These are phyloP conservation scores for Paramecium bursaria DNA, from an alignment of 73 alveolate genomes.

Conservation along the genomic window DNA sequence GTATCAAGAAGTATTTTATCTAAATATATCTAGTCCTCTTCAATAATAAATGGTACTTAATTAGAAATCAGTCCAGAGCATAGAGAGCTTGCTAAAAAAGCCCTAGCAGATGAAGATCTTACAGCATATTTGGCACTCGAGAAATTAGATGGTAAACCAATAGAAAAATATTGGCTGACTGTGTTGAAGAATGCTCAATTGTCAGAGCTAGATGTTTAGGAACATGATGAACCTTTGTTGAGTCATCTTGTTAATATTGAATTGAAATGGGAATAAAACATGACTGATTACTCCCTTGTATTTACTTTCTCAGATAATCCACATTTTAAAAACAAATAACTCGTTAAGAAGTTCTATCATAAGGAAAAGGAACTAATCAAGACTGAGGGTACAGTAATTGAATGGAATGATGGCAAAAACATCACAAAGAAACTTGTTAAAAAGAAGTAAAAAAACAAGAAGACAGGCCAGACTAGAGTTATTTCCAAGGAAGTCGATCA, in stretches of 20 bases:
- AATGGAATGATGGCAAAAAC: slow-evolving; percentile 59
- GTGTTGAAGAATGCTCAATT: slow-evolving; percentile 50
- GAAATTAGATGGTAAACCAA: slow-evolving; percentile 28
- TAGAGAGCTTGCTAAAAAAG: neutral
- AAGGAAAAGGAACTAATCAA: slow-evolving; percentile 31
- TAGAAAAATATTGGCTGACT: slow-evolving; percentile 43
- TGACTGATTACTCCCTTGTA: slow-evolving; percentile 21
- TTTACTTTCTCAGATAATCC: slow-evolving; percentile 54
- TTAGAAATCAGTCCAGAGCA: neutral
- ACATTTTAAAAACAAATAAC: neutral
- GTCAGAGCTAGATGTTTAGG: slow-evolving; percentile 10
- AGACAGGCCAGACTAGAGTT: slow-evolving; percentile 69
- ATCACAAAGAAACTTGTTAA: slow-evolving; percentile 33
- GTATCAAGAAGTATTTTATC: neutral
- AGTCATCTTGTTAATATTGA: slow-evolving; percentile 4
- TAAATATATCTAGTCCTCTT: slow-evolving; percentile 12
- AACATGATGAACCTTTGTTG: slow-evolving; percentile 9
- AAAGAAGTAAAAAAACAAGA: slow-evolving; percentile 68
- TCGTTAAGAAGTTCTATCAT: slow-evolving; percentile 39
- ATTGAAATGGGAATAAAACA: slow-evolving; percentile 22
- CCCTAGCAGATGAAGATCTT: slow-evolving; percentile 24
- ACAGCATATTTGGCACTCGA: slow-evolving; percentile 7
- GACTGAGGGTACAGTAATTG: slow-evolving; percentile 29
- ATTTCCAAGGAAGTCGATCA: slow-evolving; percentile 72
- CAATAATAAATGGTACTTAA: slow-evolving; percentile 22